These are phyloP conservation scores for Oidium heveae DNA, from an alignment of 2,329 filamentous ascomycete genomes.

Conservation along the genomic window DNA sequence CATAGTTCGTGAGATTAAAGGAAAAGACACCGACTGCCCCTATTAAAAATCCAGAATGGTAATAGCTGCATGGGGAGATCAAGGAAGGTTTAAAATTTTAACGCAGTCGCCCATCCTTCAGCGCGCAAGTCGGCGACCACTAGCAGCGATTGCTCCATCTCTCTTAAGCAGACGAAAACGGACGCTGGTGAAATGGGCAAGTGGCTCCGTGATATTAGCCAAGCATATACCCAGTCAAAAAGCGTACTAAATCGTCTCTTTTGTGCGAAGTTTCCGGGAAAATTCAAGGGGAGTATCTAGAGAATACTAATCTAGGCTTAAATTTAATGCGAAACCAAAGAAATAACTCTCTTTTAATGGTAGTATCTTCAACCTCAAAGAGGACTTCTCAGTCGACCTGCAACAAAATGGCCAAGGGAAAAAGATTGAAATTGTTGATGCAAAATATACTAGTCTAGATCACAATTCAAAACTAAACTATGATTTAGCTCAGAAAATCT, in stretches of 20 bases:
- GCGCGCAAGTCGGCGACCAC: not conserved
- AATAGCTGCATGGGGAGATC: not conserved
- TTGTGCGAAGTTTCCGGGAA: not conserved
- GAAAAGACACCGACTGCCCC: not conserved
- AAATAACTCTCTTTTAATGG: too few species aligned
- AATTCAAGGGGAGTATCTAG: not conserved
- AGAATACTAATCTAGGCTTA: not conserved
- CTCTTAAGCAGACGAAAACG: not conserved
- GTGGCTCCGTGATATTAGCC: too few species aligned
- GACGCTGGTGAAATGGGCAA: not conserved
- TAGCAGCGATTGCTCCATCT: not conserved
- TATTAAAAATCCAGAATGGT: too few species aligned
- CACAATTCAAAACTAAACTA: too few species aligned
- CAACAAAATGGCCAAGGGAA: too few species aligned
- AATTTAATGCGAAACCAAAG: not conserved
- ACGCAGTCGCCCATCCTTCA: not conserved
- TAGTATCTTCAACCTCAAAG: too few species aligned
- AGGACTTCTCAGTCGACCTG: too few species aligned
- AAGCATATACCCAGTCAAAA: too few species aligned
- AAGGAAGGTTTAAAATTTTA: not conserved
- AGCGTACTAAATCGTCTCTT: not conserved
- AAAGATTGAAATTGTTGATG: too few species aligned
- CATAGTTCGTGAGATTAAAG: not conserved
- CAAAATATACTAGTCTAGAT: too few species aligned
- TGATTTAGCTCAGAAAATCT: too few species aligned